Evolutionary conservation across 1,284 basidiomycete species (phyloP).

Genomic region (Phellopilus nigrolimitatus): DNA sequence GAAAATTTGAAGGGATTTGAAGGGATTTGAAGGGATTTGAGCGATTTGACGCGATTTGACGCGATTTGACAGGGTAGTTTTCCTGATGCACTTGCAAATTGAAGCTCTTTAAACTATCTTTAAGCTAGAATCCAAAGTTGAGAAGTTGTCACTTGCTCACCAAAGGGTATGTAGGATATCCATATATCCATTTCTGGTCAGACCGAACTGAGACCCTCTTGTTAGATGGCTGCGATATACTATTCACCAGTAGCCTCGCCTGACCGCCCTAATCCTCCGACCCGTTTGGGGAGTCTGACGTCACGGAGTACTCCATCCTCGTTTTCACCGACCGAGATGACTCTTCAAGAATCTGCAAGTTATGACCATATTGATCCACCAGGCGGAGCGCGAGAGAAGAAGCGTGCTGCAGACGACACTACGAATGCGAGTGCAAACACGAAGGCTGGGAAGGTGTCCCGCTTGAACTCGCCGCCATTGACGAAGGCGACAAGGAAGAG

Average conservation of each 20-base stretch:
- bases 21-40: too few species aligned
- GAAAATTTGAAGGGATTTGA: too few species aligned
- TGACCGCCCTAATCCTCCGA: conserved; percentile 7
- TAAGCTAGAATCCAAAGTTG: not conserved
- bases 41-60: too few species aligned
- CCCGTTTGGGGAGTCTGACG: not conserved
- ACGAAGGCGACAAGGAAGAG: too few species aligned
- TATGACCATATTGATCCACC: conserved; percentile 1
- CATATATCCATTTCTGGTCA: not conserved
- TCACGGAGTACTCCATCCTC: conserved; percentile 3
- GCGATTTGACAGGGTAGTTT: too few species aligned
- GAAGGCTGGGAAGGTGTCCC: too few species aligned
- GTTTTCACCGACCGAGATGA: conserved; percentile 2
- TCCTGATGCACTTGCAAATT: too few species aligned
- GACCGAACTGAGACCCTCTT: not conserved
- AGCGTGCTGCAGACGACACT: too few species aligned
- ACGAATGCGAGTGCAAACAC: too few species aligned
- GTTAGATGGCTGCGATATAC: conserved; percentile 18
- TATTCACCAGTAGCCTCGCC: conserved; percentile 6
- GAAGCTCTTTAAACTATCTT: not conserved
- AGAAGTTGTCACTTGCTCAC: not conserved
- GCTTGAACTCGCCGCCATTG: too few species aligned
- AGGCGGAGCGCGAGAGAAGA: conserved; percentile 8
- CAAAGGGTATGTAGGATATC: not conserved
- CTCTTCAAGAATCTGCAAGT: not conserved